These are phyloP conservation scores for Mayamaea pseudoterrestris DNA, from an alignment of 108 stramenopile species.

Conservation along the genomic window DNA sequence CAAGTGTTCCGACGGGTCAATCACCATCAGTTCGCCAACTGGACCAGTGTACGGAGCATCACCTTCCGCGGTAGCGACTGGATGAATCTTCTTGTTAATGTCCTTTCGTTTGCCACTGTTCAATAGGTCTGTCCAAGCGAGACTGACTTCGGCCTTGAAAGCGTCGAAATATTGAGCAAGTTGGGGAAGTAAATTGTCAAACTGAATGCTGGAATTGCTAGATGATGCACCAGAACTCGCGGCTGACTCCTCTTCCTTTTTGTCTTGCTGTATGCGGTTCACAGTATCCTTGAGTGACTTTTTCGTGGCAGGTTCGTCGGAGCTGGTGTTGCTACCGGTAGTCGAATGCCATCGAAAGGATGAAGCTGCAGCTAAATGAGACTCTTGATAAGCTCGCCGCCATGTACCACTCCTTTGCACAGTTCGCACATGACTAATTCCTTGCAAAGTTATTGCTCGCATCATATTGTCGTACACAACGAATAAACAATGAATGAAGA, in stretches of 20 bases:
- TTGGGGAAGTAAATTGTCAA: slow-evolving; percentile 9
- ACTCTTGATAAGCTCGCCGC: too few relatives aligned
- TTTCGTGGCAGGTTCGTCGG: not conserved
- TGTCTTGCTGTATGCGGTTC: not conserved
- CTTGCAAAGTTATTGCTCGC: too few relatives aligned
- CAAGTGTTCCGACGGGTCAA: slow-evolving; percentile 82
- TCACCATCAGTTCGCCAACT: slow-evolving; percentile 80
- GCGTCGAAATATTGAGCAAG: slow-evolving; percentile 15
- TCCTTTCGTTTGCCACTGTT: slow-evolving; percentile 50
- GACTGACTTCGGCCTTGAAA: slow-evolving; percentile 36
- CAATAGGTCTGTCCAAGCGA: slow-evolving; percentile 77
- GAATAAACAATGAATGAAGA: too few relatives aligned
- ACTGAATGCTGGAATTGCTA: not conserved
- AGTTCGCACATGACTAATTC: too few relatives aligned
- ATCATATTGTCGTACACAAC: too few relatives aligned
- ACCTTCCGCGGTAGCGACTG: slow-evolving; percentile 36
- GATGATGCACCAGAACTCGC: not conserved
- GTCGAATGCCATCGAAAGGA: too few relatives aligned
- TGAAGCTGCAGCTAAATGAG: too few relatives aligned
- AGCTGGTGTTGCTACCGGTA: too few relatives aligned
- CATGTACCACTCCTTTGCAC: too few relatives aligned
- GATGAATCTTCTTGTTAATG: slow-evolving; percentile 74
- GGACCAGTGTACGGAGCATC: slow-evolving; percentile 72
- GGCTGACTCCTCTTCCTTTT: not conserved
- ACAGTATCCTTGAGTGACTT: slow-evolving; percentile 16